Evolutionary conservation across 345 rosid species (phyloP).

Genomic region (Anacardium occidentale): DNA sequence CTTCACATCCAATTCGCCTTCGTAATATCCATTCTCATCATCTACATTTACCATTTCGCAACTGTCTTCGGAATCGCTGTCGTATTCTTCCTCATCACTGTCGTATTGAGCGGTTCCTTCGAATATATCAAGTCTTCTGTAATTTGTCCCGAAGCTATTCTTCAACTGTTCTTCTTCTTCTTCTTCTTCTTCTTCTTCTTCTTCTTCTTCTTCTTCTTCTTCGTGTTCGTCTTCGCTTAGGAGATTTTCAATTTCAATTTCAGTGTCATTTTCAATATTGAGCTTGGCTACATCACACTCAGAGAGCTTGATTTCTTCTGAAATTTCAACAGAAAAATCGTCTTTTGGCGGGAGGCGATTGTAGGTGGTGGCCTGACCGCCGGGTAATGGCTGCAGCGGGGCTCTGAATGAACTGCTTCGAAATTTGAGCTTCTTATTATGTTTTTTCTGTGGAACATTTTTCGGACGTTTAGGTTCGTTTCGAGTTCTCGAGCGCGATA

Average conservation of each 20-base stretch:
- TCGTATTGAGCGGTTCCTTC: conserved; percentile 44
- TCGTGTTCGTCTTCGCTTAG: conserved; percentile 31
- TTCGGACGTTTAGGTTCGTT: conserved; percentile 34
- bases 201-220: conserved; percentile 28
- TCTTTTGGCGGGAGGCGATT: conserved; percentile 83
- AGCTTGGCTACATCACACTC: conserved; percentile 43
- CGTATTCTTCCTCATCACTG: conserved; percentile 34
- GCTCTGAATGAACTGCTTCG: conserved; percentile 30
- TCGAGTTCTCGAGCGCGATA: conserved; percentile 42
- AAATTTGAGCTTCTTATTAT: conserved; percentile 36
- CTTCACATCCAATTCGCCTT: conserved; percentile 39
- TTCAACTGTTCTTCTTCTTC: conserved; percentile 24
- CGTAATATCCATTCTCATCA: conserved; percentile 20
- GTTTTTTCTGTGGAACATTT: conserved; percentile 20
- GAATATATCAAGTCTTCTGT: conserved; percentile 43
- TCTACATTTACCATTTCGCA: conserved; percentile 32
- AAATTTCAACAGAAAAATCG: conserved; percentile 38
- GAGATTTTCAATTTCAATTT: conserved; percentile 18
- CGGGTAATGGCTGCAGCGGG: conserved; percentile 42
- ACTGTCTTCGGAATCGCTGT: conserved; percentile 29
- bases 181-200: conserved; percentile 30
- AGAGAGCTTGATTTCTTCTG: conserved; percentile 55
- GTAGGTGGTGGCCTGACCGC: conserved; percentile 77
- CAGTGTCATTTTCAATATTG: conserved; percentile 19
- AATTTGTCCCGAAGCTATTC: conserved; percentile 32